phyloP scores from a whole-genome alignment of 2,329 filamentous ascomycete genomes.

The Alternaria triticina region DNA sequence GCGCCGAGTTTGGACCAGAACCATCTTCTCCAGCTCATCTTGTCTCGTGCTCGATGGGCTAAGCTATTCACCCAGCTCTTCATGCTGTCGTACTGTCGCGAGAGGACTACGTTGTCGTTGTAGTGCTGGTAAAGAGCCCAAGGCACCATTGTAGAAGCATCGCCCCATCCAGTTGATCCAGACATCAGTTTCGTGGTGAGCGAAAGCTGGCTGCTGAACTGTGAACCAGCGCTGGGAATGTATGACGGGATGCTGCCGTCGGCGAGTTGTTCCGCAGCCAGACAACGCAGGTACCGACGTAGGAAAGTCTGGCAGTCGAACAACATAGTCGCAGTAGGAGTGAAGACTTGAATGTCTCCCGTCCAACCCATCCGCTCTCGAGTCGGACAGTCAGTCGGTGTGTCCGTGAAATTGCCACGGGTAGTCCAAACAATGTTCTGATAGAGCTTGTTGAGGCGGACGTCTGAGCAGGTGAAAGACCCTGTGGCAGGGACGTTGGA shows the following conservation, averaged over 20 bases:
- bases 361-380: not conserved
- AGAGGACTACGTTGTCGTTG: not conserved
- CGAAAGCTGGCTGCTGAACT: not conserved
- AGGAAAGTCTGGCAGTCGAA: not conserved
- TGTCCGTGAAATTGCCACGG: not conserved
- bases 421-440: not conserved
- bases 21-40: not conserved
- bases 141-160: not conserved
- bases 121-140: not conserved
- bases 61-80: not conserved
- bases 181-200: not conserved
- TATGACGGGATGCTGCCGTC: not conserved
- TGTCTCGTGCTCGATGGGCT: not conserved
- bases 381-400: not conserved
- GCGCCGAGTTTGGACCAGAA: not conserved
- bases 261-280: not conserved
- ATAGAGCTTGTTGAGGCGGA: not conserved
- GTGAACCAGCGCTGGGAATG: not conserved
- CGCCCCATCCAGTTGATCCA: not conserved
- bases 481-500: not conserved
- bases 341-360: not conserved
- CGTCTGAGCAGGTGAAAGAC: not conserved
- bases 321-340: not conserved
- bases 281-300: not conserved
- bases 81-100: not conserved